Base-by-base conservation (phyloP, 2,329 filamentous ascomycete species). In the Xylariaceae sp. region DNA sequence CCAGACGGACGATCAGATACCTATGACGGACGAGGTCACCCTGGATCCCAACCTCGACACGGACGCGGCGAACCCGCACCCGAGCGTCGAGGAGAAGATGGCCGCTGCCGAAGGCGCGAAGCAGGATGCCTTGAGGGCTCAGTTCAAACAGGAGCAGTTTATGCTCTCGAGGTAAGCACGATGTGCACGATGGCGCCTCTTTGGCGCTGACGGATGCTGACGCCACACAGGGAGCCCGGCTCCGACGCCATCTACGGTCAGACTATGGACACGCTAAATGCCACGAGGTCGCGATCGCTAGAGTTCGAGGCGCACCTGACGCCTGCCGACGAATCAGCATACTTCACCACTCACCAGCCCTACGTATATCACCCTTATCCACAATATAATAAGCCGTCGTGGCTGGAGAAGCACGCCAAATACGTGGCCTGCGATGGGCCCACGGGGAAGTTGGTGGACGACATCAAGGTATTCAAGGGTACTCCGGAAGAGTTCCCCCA, bases 321-420 rank as follows among this genome's bases (percentile, higher is more conserved):
- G 12, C 43, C 44, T 4, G 43, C 60, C 32, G 50, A 56, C n/a
- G 48, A 53, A 7, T 49, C 52, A 30, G 42, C 55, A 18, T 56
- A 56, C 22, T 72, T 68, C 46, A 66, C 51, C 33, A 51, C 58
- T 10, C 60, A 69, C 27, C 58, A 64, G 31, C 70, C 76, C 1
- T 63, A 73, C 35, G 63, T 70, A 14, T 86, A 84, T 57, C 69
- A 79, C 37, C 83, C 83, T 0, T 88, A 87, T 43, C 82, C 83
- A 1, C 62, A 73, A 12, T 85, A 87, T 59, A 81, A 83, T 49
- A 71, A 68, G 32, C 59, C 64, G 3, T 57, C 64, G 11, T 88
- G 80, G 79, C 32, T 37, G 18, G 46, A 58, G 61, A 30, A 71
- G 43, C 65, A 70, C 30, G 80, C 78, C 12, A 55, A 68, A 34